Conservation (phyloP, 2,329 filamentous ascomycete genomes). For the Akanthomyces lecanii region DNA sequence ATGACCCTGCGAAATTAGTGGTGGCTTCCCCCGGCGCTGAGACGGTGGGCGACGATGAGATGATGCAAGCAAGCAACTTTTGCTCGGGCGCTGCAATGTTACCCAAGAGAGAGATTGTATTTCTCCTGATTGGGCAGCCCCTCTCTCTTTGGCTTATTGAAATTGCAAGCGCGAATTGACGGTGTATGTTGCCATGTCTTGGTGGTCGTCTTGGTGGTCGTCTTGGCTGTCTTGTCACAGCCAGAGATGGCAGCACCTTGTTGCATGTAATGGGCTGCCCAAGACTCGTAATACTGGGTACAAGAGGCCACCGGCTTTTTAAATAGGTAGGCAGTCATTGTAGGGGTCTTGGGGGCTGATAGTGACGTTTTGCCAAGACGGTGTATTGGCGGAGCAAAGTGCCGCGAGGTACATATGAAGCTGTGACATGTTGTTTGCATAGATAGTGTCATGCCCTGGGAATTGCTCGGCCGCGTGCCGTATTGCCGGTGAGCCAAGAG, state of each 20-base stretch:
- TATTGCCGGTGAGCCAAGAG: neutral
- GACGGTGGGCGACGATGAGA: neutral
- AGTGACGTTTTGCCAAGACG: conserved; percentile 6
- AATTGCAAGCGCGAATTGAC: neutral
- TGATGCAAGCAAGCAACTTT: neutral
- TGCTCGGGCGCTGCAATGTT: neutral
- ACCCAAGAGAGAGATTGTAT: neutral
- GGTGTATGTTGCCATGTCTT: neutral
- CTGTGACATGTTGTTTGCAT: neutral
- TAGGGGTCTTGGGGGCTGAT: neutral
- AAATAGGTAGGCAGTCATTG: too few species aligned
- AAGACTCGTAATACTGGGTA: neutral
- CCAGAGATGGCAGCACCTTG: neutral
- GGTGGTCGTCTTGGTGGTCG: conserved; percentile 1
- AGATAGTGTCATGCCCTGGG: neutral
- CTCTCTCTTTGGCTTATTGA: neutral
- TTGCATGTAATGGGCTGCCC: neutral
- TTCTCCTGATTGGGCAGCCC: neutral
- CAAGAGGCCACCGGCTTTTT: neutral
- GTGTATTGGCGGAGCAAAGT: neutral
- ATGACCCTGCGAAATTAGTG: neutral
- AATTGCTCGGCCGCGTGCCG: neutral
- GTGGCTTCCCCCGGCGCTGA: neutral
- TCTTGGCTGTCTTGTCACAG: conserved; percentile 2
- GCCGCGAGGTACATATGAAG: neutral